phyloP scores from a whole-genome alignment of 192 early-diverging fungal species.

The Backusella luteola region DNA sequence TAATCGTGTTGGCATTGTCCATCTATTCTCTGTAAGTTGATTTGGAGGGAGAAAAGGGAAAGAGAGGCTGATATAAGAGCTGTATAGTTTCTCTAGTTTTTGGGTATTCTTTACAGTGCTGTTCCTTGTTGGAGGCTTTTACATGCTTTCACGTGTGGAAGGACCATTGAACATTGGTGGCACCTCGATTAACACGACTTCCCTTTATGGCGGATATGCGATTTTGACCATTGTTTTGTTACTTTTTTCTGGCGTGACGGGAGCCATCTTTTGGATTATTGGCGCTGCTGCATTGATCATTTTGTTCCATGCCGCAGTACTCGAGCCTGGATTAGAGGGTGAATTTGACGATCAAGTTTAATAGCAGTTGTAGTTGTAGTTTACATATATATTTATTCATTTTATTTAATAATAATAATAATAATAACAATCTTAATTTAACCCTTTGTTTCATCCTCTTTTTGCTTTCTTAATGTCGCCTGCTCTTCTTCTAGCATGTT shows the following conservation, averaged over 20 bases:
- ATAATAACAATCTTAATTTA: background rate
- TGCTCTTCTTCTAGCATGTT: slow-evolving; percentile 47
- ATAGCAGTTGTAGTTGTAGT: background rate
- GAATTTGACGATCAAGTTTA: slow-evolving; percentile 38
- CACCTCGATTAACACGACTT: slow-evolving; percentile 33
- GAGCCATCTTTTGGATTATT: slow-evolving; percentile 60
- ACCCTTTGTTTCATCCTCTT: background rate
- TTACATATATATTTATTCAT: background rate
- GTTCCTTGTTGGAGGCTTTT: slow-evolving; percentile 48
- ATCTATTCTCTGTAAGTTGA: slow-evolving; percentile 54
- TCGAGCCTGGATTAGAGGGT: slow-evolving; percentile 55
- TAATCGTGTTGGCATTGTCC: slow-evolving; percentile 53
- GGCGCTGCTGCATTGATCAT: slow-evolving; percentile 58
- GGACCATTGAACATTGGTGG: slow-evolving; percentile 40
- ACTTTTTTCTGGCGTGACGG: slow-evolving; percentile 49
- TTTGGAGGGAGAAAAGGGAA: too few relatives aligned
- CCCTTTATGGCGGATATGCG: slow-evolving; percentile 46
- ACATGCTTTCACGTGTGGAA: slow-evolving; percentile 45
- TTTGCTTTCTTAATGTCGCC: background rate
- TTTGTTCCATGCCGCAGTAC: slow-evolving; percentile 54
- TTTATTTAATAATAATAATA: background rate
- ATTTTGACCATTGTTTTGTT: slow-evolving; percentile 47
- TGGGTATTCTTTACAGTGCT: slow-evolving; percentile 49
- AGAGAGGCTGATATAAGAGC: background rate
- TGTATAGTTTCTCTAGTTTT: slow-evolving; percentile 47